A percentile compares a stretch with the other conserved stretches of the same genome.
phyloP scores from a whole-genome alignment of 495 filamentous ascomycete species.

The Hypoxylon perforatum region DNA sequence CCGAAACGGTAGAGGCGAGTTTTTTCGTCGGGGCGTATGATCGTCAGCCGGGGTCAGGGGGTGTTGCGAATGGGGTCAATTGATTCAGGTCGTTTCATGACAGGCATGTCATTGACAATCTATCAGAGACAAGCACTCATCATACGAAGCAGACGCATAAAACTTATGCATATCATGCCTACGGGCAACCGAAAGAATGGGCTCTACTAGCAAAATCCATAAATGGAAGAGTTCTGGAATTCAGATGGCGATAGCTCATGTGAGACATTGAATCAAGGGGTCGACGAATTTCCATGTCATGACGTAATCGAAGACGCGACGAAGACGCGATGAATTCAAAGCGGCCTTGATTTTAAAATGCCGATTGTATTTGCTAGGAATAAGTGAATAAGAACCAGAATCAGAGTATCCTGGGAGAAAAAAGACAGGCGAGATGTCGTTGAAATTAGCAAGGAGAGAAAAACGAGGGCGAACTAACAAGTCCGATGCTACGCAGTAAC shows the following conservation, averaged over 20 bases:
- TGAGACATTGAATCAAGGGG: constrained; percentile 3
- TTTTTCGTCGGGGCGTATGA: constrained; percentile 41
- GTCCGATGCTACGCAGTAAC: background rate
- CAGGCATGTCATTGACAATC: constrained; percentile 34
- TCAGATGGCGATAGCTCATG: constrained; percentile 6
- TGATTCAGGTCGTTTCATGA: constrained; percentile 41
- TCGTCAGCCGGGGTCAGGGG: constrained; percentile 39
- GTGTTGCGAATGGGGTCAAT: constrained; percentile 25
- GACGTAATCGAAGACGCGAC: constrained; percentile 1
- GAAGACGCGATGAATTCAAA: background rate
- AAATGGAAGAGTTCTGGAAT: constrained; percentile 32
- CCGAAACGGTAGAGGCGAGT: constrained; percentile 29
- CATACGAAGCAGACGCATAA: constrained; percentile 26
- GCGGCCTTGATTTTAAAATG: background rate
- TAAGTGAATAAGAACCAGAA: background rate
- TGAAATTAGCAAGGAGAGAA: constrained; percentile 26
- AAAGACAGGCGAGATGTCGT: constrained; percentile 14
- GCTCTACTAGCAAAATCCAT: background rate
- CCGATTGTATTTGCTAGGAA: background rate
- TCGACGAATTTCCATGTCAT: background rate
- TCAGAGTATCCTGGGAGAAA: constrained; percentile 23
- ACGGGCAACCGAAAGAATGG: constrained; percentile 7
- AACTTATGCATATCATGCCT: constrained; percentile 16
- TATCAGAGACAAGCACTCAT: constrained; percentile 33
- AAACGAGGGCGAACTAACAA: background rate